Evolutionary conservation across 179 eudicot genomes (phyloP).

Genomic region (Beta corolliflora): DNA sequence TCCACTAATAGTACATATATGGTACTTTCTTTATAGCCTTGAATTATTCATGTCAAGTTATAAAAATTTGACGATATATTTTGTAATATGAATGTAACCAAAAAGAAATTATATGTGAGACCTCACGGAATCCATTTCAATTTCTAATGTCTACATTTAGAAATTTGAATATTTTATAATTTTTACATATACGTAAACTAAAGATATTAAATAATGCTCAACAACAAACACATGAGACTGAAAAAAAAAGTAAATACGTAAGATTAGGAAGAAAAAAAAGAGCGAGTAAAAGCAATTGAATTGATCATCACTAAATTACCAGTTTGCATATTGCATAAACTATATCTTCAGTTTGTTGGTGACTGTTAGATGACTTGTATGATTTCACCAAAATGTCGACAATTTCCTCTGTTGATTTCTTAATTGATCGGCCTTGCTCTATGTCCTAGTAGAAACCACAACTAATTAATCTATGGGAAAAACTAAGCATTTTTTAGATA

Average conservation of each 20-base stretch:
- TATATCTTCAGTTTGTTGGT: constrained; percentile 21
- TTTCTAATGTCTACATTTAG: too few species aligned
- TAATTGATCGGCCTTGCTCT: constrained; percentile 18
- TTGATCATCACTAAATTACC: constrained; percentile 26
- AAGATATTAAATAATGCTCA: not conserved
- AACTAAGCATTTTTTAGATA: not conserved
- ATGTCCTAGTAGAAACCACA: constrained; percentile 28
- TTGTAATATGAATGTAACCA: too few species aligned
- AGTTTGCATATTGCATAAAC: constrained; percentile 30
- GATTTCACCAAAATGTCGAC: constrained; percentile 33
- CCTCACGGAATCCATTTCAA: too few species aligned
- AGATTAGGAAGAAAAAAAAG: too few species aligned
- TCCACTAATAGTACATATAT: not conserved
- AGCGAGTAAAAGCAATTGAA: not conserved
- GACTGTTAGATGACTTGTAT: constrained; percentile 34
- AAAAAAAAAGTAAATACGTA: too few species aligned
- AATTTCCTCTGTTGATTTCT: constrained; percentile 26
- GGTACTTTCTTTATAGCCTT: too few species aligned
- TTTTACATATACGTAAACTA: too few species aligned
- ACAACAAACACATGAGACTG: not conserved
- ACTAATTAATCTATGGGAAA: not conserved
- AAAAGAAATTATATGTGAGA: too few species aligned
- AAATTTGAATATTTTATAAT: too few species aligned
- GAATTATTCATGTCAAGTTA: too few species aligned
- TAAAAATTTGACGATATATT: too few species aligned